Conservation (phyloP, 1,284 basidiomycete species). For the Sparassis latifolia region DNA sequence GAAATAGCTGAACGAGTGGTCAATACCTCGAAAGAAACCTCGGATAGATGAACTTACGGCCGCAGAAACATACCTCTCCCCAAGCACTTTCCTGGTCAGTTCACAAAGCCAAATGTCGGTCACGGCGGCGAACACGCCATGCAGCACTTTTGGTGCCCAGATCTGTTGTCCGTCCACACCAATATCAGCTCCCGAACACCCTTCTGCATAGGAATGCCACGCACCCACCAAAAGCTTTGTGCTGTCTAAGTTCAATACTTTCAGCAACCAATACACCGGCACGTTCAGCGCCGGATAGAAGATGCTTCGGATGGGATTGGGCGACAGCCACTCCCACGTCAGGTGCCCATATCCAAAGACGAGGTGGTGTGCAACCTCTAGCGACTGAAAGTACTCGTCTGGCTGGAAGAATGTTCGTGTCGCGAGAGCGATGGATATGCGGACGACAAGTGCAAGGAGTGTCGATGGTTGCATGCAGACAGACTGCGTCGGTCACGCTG, state of each 20-base stretch:
- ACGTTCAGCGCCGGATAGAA: slow-evolving; percentile 75
- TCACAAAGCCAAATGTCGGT: slow-evolving; percentile 76
- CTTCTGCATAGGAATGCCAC: slow-evolving; percentile 9
- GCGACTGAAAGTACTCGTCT: slow-evolving; percentile 94
- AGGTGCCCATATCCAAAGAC: slow-evolving; percentile 91
- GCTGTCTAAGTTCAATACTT: slow-evolving; percentile 45
- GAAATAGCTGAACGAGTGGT: slow-evolving; percentile 49
- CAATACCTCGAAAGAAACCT: background rate
- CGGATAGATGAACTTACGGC: slow-evolving; percentile 46
- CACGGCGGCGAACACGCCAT: slow-evolving; percentile 73
- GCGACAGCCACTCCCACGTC: slow-evolving; percentile 93
- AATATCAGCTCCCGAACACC: background rate
- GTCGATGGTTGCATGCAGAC: slow-evolving; percentile 6
- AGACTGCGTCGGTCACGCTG: no score
- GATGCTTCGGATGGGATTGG: slow-evolving; percentile 65
- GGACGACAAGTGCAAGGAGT: slow-evolving; percentile 30
- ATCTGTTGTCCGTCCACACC: slow-evolving; percentile 34
- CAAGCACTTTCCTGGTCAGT: slow-evolving; percentile 57
- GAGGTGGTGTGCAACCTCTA: slow-evolving; percentile 85
- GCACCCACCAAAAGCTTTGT: slow-evolving; percentile 46
- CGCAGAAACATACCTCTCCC: slow-evolving; percentile 49
- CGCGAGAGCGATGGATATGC: slow-evolving; percentile 55
- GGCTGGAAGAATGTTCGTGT: slow-evolving; percentile 94
- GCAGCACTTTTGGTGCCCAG: slow-evolving; percentile 68
- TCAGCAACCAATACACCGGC: slow-evolving; percentile 71